These are phyloP conservation scores for Caloboletus inedulis DNA, from an alignment of 1,284 basidiomycete species.

Conservation along the genomic window DNA sequence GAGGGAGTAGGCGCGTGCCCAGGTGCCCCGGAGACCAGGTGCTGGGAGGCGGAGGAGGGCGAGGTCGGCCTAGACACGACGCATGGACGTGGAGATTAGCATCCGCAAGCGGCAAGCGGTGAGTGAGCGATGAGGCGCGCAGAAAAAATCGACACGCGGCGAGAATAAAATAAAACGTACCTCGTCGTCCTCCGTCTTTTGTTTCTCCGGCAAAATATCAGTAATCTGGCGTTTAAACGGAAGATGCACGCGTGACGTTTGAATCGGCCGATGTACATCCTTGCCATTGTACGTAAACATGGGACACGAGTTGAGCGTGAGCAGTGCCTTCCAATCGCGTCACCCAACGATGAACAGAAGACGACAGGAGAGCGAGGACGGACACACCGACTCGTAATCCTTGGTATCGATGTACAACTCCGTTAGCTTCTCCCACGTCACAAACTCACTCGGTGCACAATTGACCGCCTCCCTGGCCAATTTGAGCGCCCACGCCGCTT, in stretches of 20 bases:
- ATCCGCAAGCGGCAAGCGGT: not conserved
- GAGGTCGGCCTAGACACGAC: constrained; percentile 71
- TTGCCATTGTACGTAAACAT: constrained; percentile 99
- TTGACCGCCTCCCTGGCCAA: constrained; percentile 95
- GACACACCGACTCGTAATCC: constrained; percentile 74
- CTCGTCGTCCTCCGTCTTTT: constrained; percentile 83
- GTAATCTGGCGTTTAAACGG: constrained; percentile 85
- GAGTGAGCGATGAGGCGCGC: not conserved
- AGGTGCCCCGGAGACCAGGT: constrained; percentile 91
- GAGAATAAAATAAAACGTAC: constrained; percentile 38
- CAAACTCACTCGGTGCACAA: constrained; percentile 95
- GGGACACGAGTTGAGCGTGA: constrained; percentile 97
- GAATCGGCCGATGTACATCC: constrained; percentile 86
- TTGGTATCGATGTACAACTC: constrained; percentile 91
- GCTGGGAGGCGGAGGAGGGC: constrained; percentile 91
- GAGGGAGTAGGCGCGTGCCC: constrained; percentile 91
- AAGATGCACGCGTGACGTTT: constrained; percentile 80
- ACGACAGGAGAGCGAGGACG: not conserved
- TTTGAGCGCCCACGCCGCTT: constrained; percentile 86
- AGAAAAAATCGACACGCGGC: not conserved
- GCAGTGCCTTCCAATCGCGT: constrained; percentile 56
- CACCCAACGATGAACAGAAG: not conserved
- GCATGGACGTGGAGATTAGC: not conserved
- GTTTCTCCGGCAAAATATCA: constrained; percentile 72
- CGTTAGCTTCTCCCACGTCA: constrained; percentile 98